A percentile compares a stretch with the other conserved stretches of the same genome.
Conservation (phyloP, 768 basidiomycete genomes). For the Sarcomyxa edulis region DNA sequence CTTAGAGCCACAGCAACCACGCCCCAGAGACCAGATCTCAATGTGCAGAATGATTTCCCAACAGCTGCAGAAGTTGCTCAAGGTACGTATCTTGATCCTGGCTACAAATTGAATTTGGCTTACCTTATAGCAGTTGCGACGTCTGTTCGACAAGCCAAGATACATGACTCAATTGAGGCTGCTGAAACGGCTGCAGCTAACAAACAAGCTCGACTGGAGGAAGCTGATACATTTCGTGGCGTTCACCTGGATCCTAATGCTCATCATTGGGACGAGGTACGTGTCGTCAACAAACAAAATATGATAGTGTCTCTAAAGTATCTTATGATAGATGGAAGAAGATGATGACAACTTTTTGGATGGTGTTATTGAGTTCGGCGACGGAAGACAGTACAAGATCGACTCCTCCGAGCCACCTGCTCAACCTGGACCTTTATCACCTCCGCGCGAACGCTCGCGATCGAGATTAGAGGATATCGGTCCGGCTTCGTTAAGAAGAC, state of each 20-base stretch:
- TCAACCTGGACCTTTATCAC: conserved; percentile 20
- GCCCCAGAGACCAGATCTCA: conserved; percentile 34
- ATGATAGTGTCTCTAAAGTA: conserved; percentile 5
- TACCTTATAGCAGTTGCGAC: conserved; percentile 14
- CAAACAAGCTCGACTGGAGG: conserved; percentile 67
- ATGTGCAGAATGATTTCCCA: conserved; percentile 73
- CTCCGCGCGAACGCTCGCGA: conserved; percentile 12
- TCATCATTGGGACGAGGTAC: conserved; percentile 97
- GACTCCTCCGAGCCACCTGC: conserved; percentile 37
- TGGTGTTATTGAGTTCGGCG: conserved; percentile 92
- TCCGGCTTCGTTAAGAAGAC: conserved; percentile 13
- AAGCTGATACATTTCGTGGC: conserved; percentile 91
- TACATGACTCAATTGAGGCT: conserved; percentile 36
- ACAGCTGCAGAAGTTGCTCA: conserved; percentile 94
- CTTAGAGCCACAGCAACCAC: conserved; percentile 36
- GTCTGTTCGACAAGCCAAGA: conserved; percentile 28
- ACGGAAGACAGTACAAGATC: conserved; percentile 88
- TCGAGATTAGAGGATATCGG: conserved; percentile 15
- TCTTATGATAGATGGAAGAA: conserved; percentile 66
- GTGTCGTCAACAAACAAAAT: conserved; percentile 18
- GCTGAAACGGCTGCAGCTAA: conserved; percentile 47
- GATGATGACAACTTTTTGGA: conserved; percentile 89
- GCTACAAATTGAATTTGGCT: background rate
- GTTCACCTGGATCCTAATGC: conserved; percentile 91
- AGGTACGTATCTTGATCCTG: conserved; percentile 39